Conservation (phyloP, 2,329 filamentous ascomycete genomes). For the Colletotrichum cereale region DNA sequence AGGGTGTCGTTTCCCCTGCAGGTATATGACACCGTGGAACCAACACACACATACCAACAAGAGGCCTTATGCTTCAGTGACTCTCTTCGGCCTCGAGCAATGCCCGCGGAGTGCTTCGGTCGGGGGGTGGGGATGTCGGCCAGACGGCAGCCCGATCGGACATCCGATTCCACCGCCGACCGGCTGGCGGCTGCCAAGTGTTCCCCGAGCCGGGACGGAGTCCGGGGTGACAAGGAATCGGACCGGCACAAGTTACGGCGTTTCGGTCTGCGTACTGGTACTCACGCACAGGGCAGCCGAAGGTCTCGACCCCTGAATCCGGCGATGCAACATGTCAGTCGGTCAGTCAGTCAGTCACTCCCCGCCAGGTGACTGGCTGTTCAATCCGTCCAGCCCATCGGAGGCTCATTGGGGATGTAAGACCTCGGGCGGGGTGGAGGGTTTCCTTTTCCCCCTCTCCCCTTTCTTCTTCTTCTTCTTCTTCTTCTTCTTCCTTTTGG, state of each 20-base stretch:
- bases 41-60: conserved; percentile 6
- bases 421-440: background rate
- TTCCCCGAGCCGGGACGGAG: conserved; percentile 17
- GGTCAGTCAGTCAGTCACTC: conserved; percentile 1
- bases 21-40: background rate
- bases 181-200: background rate
- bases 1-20: background rate
- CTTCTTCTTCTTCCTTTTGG: conserved; percentile 2
- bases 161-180: background rate
- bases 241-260: background rate
- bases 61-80: conserved; percentile 4
- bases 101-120: background rate
- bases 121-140: background rate
- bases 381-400: conserved; percentile 32
- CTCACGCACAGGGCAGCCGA: conserved; percentile 30
- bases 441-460: background rate
- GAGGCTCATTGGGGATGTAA: conserved; percentile 5
- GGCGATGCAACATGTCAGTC: conserved; percentile 35
- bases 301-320: conserved; percentile 29
- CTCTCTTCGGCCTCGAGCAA: background rate
- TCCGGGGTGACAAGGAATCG: conserved; percentile 18
- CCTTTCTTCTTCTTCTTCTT: conserved; percentile 1
- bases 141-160: conserved; percentile 9
- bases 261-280: background rate
- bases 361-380: conserved; percentile 30